These are phyloP conservation scores for Acanthamoeba triangularis DNA, from an alignment of 208 protist genomes.

Conservation along the genomic window DNA sequence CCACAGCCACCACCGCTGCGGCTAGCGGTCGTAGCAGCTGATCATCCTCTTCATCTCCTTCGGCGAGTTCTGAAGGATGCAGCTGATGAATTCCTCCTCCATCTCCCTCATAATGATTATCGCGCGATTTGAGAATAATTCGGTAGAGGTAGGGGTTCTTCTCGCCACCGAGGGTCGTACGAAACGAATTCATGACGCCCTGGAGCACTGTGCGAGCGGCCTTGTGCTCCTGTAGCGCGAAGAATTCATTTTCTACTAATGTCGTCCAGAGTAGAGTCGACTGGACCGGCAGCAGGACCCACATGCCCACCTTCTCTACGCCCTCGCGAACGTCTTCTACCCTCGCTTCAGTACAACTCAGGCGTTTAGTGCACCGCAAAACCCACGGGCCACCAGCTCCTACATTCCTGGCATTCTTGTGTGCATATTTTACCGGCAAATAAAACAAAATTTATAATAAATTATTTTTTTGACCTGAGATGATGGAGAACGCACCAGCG, in stretches of 20 bases:
- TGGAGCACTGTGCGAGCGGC: constrained; percentile 38
- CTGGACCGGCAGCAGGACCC: constrained; percentile 26
- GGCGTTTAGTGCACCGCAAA: no score
- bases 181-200: constrained; percentile 48
- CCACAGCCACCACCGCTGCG: background rate
- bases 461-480: background rate
- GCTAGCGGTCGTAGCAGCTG: background rate
- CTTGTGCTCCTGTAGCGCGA: constrained; percentile 63
- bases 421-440: no score
- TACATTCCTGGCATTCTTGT: no score
- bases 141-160: constrained; percentile 68
- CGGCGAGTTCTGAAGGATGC: background rate
- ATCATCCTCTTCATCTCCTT: background rate
- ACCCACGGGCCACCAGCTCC: no score
- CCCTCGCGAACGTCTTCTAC: no score
- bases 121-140: constrained; percentile 44
- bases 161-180: constrained; percentile 32
- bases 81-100: background rate
- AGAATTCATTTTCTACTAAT: constrained; percentile 59
- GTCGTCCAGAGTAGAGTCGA: constrained; percentile 34
- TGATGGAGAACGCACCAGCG: background rate
- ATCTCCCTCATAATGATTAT: background rate
- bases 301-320: background rate
- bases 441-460: background rate
- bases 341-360: no score